Evolutionary conservation across 2,329 filamentous ascomycete species (phyloP).

Genomic region (Penicillium frequentans): DNA sequence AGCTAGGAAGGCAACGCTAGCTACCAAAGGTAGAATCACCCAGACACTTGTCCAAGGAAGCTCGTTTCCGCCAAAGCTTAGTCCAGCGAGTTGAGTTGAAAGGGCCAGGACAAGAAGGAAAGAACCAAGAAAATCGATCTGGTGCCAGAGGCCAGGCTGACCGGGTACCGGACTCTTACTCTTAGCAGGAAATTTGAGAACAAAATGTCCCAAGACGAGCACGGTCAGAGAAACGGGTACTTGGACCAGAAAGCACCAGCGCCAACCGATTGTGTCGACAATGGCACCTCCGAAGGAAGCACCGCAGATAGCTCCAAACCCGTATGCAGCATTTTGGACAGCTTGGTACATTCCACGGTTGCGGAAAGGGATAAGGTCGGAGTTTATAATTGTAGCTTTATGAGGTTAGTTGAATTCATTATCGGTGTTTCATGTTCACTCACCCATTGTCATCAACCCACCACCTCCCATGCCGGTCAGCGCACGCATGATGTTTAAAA

Average conservation of each 20-base stretch:
- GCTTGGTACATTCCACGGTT: constrained; percentile 72
- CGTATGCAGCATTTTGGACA: constrained; percentile 59
- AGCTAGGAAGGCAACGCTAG: constrained; percentile 38
- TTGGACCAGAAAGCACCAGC: constrained; percentile 60
- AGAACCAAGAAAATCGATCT: constrained; percentile 60
- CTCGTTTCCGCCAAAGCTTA: constrained; percentile 49
- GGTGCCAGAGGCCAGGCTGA: constrained; percentile 46
- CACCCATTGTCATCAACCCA: constrained; percentile 65
- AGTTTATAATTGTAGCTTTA: constrained; percentile 64
- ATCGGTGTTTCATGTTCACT: background rate
- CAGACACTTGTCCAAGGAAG: constrained; percentile 45
- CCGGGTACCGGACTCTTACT: background rate
- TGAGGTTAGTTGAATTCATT: background rate
- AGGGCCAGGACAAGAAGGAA: constrained; percentile 59
- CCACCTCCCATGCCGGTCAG: constrained; percentile 73
- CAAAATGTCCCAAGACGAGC: constrained; percentile 53
- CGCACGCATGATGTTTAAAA: constrained; percentile 69
- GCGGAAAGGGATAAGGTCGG: constrained; percentile 72
- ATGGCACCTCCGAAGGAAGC: constrained; percentile 47
- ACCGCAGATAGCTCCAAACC: constrained; percentile 62
- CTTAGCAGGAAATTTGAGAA: constrained; percentile 49
- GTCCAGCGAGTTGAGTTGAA: constrained; percentile 53
- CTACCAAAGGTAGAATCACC: constrained; percentile 42
- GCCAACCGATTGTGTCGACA: constrained; percentile 47
- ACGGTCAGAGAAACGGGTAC: constrained; percentile 60